Evolutionary conservation across 208 protist species (phyloP), one percentile per base, ranked within the genome.

Genomic region (Acanthamoeba comandoni): DNA sequence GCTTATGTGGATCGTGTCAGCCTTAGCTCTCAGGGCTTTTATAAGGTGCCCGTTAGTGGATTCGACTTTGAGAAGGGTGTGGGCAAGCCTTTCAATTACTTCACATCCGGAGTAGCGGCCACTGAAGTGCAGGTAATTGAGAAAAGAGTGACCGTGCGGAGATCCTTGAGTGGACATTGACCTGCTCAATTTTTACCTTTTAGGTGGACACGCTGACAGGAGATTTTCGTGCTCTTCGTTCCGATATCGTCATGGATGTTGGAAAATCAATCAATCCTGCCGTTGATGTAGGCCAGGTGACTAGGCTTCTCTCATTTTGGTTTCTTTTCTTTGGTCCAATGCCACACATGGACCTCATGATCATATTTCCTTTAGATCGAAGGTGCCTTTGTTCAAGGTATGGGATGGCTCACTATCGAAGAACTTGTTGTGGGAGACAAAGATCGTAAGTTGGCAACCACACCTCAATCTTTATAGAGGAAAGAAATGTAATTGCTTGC

Each of bases 301-400:
- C n/a, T 52, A 43, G n/a, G 0, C 13, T 1, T 26, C 12, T 26
- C 17, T 58, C 77, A 26, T 39, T 86, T 48, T 9, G 15, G 9
- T 35, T 7, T 19, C 31, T 13, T 48, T 5, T 77, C 53, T 51
- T 48, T 19, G 11, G n/a, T 48, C 17, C 9, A 9, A 19, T 70
- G 24, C 17, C 53, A 60, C 12, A 60, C 53, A 39, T 70, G 62
- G 62, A n/a, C 2, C 19, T 73, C 2, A n/a, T 35, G 9, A n/a
- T 73, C 29, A 26, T 35, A 29, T 48, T 1, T 4, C 17, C 0
- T 0, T 22, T 5, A 87, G 55, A 75, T 90, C 13, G 96, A 97
- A 64, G 97, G 97, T 48, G 96, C 96, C 2, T 97, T 96, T 51
- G 80, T 95, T 5, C 91, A 96, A 67, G 97, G 97, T 71, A 11